phyloP scores from a whole-genome alignment of 2,329 filamentous ascomycete genomes.

The Neospermospora avenae region DNA sequence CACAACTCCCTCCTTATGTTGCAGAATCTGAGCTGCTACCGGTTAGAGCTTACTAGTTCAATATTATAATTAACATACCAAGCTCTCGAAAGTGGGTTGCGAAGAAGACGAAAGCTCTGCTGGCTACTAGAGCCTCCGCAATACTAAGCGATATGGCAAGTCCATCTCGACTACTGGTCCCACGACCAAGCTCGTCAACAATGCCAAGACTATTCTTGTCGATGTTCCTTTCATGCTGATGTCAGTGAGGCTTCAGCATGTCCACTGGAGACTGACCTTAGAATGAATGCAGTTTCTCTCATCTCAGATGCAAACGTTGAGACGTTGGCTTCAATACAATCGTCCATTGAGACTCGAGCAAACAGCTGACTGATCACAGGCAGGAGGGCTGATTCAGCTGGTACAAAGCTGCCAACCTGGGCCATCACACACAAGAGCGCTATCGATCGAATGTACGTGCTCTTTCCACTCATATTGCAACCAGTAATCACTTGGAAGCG shows the following conservation, averaged over 20 bases:
- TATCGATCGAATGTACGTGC: constrained; percentile 85
- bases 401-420: constrained; percentile 88
- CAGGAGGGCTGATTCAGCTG: constrained; percentile 78
- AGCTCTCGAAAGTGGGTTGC: constrained; percentile 89
- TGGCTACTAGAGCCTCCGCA: constrained; percentile 81
- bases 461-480: constrained; percentile 98
- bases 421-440: constrained; percentile 89
- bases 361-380: constrained; percentile 81
- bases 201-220: constrained; percentile 74
- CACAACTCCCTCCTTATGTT: constrained; percentile 72
- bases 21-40: constrained; percentile 62
- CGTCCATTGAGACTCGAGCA: constrained; percentile 80
- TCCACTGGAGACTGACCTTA: constrained; percentile 46
- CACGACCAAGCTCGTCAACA: constrained; percentile 87
- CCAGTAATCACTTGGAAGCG: constrained; percentile 93
- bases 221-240: constrained; percentile 56
- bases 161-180: constrained; percentile 85
- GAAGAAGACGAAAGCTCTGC: constrained; percentile 81
- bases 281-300: constrained; percentile 91
- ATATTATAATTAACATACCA: constrained; percentile 36
- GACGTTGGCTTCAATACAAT: constrained; percentile 84
- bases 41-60: constrained; percentile 4
- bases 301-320: constrained; percentile 95
- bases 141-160: constrained; percentile 87
- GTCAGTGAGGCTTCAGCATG: not conserved